phyloP scores from a whole-genome alignment of 23 red algal genomes.

The Gracilaria domingensis region DNA sequence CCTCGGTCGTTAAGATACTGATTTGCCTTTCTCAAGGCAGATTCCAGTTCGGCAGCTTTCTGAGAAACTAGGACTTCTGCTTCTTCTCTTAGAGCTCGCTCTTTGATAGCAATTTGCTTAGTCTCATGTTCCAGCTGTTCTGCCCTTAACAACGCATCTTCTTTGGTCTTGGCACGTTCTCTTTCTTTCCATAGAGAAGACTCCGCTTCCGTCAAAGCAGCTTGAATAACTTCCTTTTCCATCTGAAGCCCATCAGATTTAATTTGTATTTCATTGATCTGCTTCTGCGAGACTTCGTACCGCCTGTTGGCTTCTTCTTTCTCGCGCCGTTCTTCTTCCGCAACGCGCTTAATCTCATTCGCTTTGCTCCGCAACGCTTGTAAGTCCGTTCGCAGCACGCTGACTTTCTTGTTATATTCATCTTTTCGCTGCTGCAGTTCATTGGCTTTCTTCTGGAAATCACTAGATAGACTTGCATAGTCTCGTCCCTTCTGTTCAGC shows the following conservation, averaged over 20 bases:
- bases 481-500: slow-evolving; percentile 23
- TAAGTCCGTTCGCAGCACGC: neutral
- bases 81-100: slow-evolving; percentile 4
- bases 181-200: slow-evolving; percentile 6
- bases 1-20: slow-evolving; percentile 24
- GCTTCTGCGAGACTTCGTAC: slow-evolving; percentile 10
- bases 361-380: neutral
- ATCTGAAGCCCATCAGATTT: slow-evolving; percentile 28
- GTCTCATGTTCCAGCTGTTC: slow-evolving; percentile 12
- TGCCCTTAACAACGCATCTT: slow-evolving; percentile 23
- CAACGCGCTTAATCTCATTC: neutral
- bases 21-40: slow-evolving; percentile 4
- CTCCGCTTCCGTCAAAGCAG: slow-evolving; percentile 8
- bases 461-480: neutral
- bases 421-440: slow-evolving; percentile 3
- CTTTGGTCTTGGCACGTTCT: slow-evolving; percentile 16
- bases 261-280: slow-evolving; percentile 30
- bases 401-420: slow-evolving; percentile 11
- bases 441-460: slow-evolving; percentile 17
- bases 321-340: slow-evolving; percentile 10
- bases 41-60: slow-evolving; percentile 25
- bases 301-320: slow-evolving; percentile 25
- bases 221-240: slow-evolving; percentile 41
- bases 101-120: neutral
- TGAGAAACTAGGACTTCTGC: slow-evolving; percentile 9